These are phyloP conservation scores for Helotiales sp. DNA, from an alignment of 2,329 filamentous ascomycete genomes.

Conservation along the genomic window DNA sequence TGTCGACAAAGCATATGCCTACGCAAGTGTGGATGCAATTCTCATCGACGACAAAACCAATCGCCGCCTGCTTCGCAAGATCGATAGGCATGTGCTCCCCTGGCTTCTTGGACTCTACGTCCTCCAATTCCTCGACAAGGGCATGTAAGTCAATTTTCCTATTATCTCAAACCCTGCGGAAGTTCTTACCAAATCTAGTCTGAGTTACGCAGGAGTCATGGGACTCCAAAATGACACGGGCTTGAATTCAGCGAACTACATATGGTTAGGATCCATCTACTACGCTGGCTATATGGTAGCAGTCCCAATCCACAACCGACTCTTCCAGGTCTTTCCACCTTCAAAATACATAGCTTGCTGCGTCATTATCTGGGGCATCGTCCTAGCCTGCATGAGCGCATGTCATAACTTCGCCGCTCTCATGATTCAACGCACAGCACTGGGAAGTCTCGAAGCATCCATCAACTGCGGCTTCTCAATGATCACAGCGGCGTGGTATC, in stretches of 20 bases:
- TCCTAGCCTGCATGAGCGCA: constrained; percentile 38
- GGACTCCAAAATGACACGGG: constrained; percentile 44
- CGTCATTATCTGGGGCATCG: constrained; percentile 57
- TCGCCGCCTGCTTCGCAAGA: not conserved
- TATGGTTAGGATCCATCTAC: constrained; percentile 47
- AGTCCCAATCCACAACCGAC: constrained; percentile 16
- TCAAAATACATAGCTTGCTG: constrained; percentile 61
- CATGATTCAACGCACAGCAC: not conserved
- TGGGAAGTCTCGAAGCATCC: not conserved
- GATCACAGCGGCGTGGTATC: not conserved
- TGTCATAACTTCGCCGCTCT: not conserved
- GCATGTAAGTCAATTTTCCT: not conserved
- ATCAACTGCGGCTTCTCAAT: not conserved
- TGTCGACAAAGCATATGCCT: not conserved
- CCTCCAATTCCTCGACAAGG: constrained; percentile 54
- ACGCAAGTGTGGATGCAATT: not conserved
- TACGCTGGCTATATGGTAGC: constrained; percentile 39
- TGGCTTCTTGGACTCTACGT: constrained; percentile 51
- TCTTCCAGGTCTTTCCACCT: constrained; percentile 41
- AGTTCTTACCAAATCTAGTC: constrained; percentile 35
- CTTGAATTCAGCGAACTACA: constrained; percentile 43
- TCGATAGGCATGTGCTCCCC: constrained; percentile 44
- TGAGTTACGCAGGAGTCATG: constrained; percentile 44
- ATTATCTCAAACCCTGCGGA: too few relatives aligned
- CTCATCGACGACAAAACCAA: not conserved